A percentile compares a stretch with the other conserved stretches of the same genome.
phyloP scores from a whole-genome alignment of 2,329 filamentous ascomycete genomes.

The Fusarium praegraminearum region DNA sequence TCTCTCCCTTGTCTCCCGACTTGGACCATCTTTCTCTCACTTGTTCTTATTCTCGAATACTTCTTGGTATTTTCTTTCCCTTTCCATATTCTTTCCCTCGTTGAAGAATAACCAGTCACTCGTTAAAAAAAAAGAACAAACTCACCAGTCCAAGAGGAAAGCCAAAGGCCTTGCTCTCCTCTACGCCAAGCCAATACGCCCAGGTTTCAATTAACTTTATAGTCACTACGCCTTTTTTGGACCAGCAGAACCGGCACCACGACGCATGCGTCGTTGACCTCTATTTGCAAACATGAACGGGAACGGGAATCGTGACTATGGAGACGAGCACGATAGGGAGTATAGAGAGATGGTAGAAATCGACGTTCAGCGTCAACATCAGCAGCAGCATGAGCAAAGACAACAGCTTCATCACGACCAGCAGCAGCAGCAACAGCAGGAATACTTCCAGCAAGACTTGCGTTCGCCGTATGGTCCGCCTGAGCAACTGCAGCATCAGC shows the following conservation, averaged over 20 bases:
- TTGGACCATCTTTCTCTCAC: conserved; percentile 9
- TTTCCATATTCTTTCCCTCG: conserved; percentile 17
- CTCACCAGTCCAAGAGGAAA: neutral
- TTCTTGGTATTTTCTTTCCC: conserved; percentile 19
- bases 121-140: conserved; percentile 11
- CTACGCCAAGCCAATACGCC: conserved; percentile 17
- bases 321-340: conserved; percentile 43
- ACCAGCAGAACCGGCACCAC: neutral
- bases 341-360: conserved; percentile 54
- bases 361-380: conserved; percentile 48
- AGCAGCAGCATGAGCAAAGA: conserved; percentile 46
- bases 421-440: conserved; percentile 39
- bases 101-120: conserved; percentile 23
- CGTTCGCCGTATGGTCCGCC: conserved; percentile 43
- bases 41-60: conserved; percentile 35
- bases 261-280: conserved; percentile 35
- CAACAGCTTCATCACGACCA: conserved; percentile 26
- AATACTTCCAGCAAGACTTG: conserved; percentile 39
- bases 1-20: conserved; percentile 30
- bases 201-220: conserved; percentile 8
- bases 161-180: neutral
- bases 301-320: conserved; percentile 45
- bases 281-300: conserved; percentile 46
- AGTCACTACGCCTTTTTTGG: conserved; percentile 2
- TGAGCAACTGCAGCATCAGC: conserved; percentile 23